Percentiles rank a stretch among this genome's conserved stretches.
phyloP scores from a whole-genome alignment of 148 eudicot genomes.

The Dianthus caryophyllus region DNA sequence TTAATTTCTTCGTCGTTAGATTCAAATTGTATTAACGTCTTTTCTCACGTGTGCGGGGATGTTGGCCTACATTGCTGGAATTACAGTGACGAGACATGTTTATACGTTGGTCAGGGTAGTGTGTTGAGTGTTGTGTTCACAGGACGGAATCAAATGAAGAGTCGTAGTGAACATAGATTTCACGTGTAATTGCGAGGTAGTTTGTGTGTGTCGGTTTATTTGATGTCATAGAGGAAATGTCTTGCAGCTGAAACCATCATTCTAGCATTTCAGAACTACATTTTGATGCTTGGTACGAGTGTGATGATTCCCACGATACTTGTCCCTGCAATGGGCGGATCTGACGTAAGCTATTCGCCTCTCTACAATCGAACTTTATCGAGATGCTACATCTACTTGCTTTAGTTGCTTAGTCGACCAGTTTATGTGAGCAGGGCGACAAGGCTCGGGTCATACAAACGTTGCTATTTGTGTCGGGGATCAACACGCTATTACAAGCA shows the following conservation, averaged over 20 bases:
- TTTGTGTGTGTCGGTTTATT: not conserved
- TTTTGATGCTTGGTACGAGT: constrained; percentile 86
- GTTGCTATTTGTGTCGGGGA: constrained; percentile 84
- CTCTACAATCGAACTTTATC: not conserved
- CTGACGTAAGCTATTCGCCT: constrained; percentile 57
- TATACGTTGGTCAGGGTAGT: too few relatives aligned
- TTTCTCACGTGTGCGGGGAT: too few relatives aligned
- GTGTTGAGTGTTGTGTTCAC: too few relatives aligned
- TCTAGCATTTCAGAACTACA: constrained; percentile 95
- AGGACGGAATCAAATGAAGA: too few relatives aligned
- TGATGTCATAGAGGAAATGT: constrained; percentile 19
- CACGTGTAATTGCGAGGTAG: not conserved
- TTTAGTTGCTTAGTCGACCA: constrained; percentile 14
- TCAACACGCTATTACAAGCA: constrained; percentile 94
- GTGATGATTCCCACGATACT: constrained; percentile 88
- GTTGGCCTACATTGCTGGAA: too few relatives aligned
- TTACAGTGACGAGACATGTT: too few relatives aligned
- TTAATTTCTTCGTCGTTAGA: too few relatives aligned
- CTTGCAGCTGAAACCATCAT: constrained; percentile 95
- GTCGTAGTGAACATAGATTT: too few relatives aligned
- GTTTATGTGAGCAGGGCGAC: constrained; percentile 63
- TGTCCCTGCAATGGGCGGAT: constrained; percentile 94
- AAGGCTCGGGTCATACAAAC: constrained; percentile 97
- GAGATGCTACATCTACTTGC: not conserved
- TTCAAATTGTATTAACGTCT: too few relatives aligned